A percentile compares a stretch with the other conserved stretches of the same genome.
Conservation (phyloP, 2,329 filamentous ascomycete species). For the Xylariaceae sp. region DNA sequence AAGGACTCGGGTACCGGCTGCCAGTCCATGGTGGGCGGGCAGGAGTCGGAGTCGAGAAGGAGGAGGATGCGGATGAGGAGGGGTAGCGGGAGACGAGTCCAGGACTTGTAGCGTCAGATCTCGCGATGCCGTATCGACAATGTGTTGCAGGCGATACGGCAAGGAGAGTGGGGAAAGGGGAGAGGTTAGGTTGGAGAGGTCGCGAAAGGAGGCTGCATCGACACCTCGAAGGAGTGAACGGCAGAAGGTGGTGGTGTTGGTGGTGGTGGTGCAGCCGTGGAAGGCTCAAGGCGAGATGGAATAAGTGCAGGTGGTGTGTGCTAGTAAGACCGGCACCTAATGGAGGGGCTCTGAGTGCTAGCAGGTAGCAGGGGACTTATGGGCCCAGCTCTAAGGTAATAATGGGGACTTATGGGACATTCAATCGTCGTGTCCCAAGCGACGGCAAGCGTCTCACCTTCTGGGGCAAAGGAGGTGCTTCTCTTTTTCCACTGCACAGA, state of each 20-base stretch:
- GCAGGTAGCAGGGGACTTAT: neutral
- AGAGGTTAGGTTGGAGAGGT: constrained; percentile 5
- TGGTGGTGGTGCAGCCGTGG: neutral
- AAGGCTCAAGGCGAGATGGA: neutral
- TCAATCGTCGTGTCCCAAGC: no score
- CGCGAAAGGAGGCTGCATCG: constrained; percentile 11
- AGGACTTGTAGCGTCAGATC: neutral
- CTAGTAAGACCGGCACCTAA: neutral
- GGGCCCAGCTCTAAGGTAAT: neutral
- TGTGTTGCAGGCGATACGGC: constrained; percentile 6
- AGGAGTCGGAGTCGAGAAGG: neutral
- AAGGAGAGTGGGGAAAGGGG: neutral
- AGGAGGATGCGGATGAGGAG: neutral
- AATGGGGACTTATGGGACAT: no score
- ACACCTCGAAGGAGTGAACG: constrained; percentile 2
- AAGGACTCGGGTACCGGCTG: constrained; percentile 85
- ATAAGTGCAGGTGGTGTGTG: no score
- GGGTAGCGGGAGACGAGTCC: neutral
- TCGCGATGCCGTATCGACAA: neutral
- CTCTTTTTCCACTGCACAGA: no score
- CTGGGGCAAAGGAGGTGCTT: no score
- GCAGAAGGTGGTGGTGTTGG: neutral
- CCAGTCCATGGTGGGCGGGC: constrained; percentile 71
- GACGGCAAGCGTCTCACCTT: no score
- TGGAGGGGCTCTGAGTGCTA: neutral